A percentile compares a stretch with the other conserved stretches of the same genome.
These are phyloP conservation scores for Daldinia grandis DNA, from an alignment of 495 filamentous ascomycete genomes.

Conservation along the genomic window DNA sequence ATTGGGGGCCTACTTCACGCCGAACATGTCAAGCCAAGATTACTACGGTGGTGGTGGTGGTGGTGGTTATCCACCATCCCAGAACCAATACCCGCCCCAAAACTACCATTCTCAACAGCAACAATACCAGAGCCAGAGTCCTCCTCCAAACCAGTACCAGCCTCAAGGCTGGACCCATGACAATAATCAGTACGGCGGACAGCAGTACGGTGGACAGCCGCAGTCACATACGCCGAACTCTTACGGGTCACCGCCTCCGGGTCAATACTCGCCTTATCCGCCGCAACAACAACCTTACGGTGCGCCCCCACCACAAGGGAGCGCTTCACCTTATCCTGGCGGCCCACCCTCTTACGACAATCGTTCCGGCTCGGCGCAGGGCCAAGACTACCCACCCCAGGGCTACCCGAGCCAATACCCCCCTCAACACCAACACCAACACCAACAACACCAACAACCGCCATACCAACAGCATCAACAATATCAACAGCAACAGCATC, in stretches of 20 bases:
- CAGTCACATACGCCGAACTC: slow-evolving; percentile 38
- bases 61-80: slow-evolving; percentile 33
- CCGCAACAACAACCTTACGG: slow-evolving; percentile 38
- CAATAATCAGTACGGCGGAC: slow-evolving; percentile 28
- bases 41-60: slow-evolving; percentile 37
- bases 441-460: slow-evolving; percentile 18
- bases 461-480: slow-evolving; percentile 19
- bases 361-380: slow-evolving; percentile 24
- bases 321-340: slow-evolving; percentile 35
- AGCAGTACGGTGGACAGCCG: slow-evolving; percentile 30
- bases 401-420: slow-evolving; percentile 40
- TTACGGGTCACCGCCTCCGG: slow-evolving; percentile 39
- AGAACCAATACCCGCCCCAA: slow-evolving; percentile 28
- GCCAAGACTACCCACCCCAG: slow-evolving; percentile 39
- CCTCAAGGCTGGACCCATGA: slow-evolving; percentile 32
- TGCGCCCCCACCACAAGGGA: slow-evolving; percentile 30
- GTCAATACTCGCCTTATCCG: slow-evolving; percentile 39
- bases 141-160: slow-evolving; percentile 32
- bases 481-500: slow-evolving; percentile 27
- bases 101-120: slow-evolving; percentile 28
- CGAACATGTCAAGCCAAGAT: slow-evolving; percentile 38
- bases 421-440: slow-evolving; percentile 33
- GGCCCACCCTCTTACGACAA: slow-evolving; percentile 35
- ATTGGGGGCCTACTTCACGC: background rate
- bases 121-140: slow-evolving; percentile 34